These are phyloP conservation scores for Gynandropsis gynandra DNA, from an alignment of 345 rosid genomes.

Conservation along the genomic window DNA sequence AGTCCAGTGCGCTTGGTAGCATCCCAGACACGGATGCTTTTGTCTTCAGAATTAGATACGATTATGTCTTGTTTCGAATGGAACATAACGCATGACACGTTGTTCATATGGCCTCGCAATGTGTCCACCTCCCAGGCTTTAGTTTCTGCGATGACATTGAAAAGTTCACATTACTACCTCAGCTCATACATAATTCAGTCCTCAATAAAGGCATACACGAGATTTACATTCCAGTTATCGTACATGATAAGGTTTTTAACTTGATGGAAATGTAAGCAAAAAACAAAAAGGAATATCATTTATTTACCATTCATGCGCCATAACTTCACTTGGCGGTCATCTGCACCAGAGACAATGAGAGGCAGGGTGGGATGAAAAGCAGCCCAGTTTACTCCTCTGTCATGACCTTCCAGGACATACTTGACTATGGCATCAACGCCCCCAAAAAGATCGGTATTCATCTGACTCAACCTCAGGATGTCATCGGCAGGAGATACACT, in stretches of 20 bases:
- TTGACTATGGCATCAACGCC: conserved; percentile 92
- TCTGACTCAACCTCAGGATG: conserved; percentile 73
- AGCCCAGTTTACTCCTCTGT: conserved; percentile 99
- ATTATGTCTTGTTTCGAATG: conserved; percentile 92
- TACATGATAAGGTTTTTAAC: not conserved
- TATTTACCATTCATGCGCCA: conserved; percentile 94
- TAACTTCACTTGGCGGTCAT: conserved; percentile 93
- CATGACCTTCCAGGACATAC: conserved; percentile 98
- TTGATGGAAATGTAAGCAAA: not conserved
- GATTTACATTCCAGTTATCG: not conserved
- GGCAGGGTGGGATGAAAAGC: conserved; percentile 94
- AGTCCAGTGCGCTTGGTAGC: conserved; percentile 84
- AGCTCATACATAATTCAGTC: not conserved
- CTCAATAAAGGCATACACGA: not conserved
- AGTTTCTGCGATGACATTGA: conserved; percentile 55
- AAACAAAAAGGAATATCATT: not conserved
- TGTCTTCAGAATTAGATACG: conserved; percentile 96
- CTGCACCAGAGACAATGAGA: conserved; percentile 94
- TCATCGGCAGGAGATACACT: conserved; percentile 89
- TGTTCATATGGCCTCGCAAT: conserved; percentile 89
- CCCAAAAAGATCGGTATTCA: conserved; percentile 91
- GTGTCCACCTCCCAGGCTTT: conserved; percentile 99
- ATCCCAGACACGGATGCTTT: conserved; percentile 95
- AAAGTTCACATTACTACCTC: not conserved
- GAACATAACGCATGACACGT: conserved; percentile 94